Conservation (phyloP, 2,329 filamentous ascomycete genomes). For the Lachnellula suecica region DNA sequence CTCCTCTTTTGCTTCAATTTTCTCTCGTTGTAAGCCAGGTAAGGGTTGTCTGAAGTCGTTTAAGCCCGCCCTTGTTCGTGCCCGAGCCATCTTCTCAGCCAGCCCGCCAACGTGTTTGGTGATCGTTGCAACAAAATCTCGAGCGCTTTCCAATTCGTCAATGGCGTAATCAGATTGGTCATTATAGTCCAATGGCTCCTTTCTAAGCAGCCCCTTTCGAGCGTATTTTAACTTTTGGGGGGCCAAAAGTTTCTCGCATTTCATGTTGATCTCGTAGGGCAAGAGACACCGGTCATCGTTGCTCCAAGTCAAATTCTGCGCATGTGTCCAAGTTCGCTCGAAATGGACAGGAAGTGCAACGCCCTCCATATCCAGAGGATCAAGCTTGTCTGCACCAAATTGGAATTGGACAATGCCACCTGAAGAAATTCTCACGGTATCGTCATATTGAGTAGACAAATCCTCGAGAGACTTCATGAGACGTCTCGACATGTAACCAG, state of each 20-base stretch:
- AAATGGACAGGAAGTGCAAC: constrained; percentile 91
- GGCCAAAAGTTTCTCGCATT: constrained; percentile 68
- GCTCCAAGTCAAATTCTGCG: constrained; percentile 73
- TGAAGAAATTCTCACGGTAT: constrained; percentile 89
- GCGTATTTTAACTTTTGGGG: constrained; percentile 65
- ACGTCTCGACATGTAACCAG: constrained; percentile 97
- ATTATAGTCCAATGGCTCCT: constrained; percentile 64
- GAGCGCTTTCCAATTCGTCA: constrained; percentile 78
- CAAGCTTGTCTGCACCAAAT: constrained; percentile 92
- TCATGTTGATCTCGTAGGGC: constrained; percentile 68
- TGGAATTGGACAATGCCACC: constrained; percentile 93
- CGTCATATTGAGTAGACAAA: constrained; percentile 87
- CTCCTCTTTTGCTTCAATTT: constrained; percentile 30
- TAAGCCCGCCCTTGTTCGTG: constrained; percentile 52
- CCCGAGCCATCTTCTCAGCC: constrained; percentile 58
- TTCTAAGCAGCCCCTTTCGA: constrained; percentile 59
- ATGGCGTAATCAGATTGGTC: constrained; percentile 68
- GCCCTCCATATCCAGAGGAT: constrained; percentile 97
- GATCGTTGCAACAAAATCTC: constrained; percentile 79
- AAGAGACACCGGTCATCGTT: constrained; percentile 73
- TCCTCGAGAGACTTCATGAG: constrained; percentile 98
- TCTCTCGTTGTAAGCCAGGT: constrained; percentile 30
- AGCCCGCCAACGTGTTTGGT: constrained; percentile 67
- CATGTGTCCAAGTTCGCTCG: constrained; percentile 83
- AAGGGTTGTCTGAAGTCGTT: constrained; percentile 36